Conservation (phyloP, 1,284 basidiomycete species). For the Coriolopsis trogii region DNA sequence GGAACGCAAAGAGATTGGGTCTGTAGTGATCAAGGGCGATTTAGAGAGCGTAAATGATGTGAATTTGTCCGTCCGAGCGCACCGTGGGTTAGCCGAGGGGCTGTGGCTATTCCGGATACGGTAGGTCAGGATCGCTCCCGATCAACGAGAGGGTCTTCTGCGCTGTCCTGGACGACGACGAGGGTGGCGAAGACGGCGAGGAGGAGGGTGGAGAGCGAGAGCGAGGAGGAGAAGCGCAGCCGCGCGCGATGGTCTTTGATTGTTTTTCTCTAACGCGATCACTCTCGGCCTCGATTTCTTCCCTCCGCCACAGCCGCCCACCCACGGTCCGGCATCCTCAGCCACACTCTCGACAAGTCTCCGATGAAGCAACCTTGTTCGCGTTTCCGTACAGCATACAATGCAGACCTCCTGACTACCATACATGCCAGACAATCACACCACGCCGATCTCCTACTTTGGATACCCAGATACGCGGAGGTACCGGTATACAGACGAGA, state of each 20-base stretch:
- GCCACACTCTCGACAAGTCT: no score
- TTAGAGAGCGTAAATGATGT: slow-evolving; percentile 20
- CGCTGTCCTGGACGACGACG: slow-evolving; percentile 14
- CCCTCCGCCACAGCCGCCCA: slow-evolving; percentile 12
- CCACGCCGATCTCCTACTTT: slow-evolving; percentile 3
- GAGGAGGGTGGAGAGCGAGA: slow-evolving; percentile 5
- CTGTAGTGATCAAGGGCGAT: slow-evolving; percentile 24
- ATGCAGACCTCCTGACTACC: background rate
- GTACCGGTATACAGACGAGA: slow-evolving; percentile 78
- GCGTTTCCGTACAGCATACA: background rate
- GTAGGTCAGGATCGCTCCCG: slow-evolving; percentile 10
- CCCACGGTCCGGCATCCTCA: background rate
- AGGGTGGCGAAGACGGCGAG: slow-evolving; percentile 1
- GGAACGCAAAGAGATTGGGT: slow-evolving; percentile 10
- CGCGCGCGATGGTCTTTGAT: slow-evolving; percentile 3
- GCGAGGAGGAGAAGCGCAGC: background rate
- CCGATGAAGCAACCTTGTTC: background rate
- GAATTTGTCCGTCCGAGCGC: slow-evolving; percentile 16
- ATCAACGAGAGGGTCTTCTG: slow-evolving; percentile 5
- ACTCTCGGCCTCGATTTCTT: slow-evolving; percentile 8
- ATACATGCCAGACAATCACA: no score
- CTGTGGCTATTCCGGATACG: slow-evolving; percentile 15
- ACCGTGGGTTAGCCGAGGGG: slow-evolving; percentile 14
- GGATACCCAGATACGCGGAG: slow-evolving; percentile 37
- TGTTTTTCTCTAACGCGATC: background rate